phyloP scores from a whole-genome alignment of 306 rosid genomes.

The Acacia melanoxylon region DNA sequence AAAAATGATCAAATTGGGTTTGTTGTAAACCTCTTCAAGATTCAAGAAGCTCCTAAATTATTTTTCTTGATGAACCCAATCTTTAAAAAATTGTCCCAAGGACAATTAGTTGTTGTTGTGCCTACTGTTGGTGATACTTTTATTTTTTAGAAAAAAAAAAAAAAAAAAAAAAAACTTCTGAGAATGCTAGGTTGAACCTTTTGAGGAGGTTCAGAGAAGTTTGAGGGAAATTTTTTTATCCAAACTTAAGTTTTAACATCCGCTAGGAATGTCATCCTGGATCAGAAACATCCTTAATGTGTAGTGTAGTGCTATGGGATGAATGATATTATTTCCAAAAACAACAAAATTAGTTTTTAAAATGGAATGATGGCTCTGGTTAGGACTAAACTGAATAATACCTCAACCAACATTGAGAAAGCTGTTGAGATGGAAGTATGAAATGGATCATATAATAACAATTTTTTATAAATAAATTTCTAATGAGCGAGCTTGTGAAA shows the following conservation, averaged over 20 bases:
- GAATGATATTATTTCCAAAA: conserved; percentile 11
- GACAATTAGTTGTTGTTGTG: background rate
- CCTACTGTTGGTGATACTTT: conserved; percentile 18
- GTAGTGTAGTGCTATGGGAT: conserved; percentile 4
- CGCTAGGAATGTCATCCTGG: background rate
- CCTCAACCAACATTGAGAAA: background rate
- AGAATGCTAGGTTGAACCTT: background rate
- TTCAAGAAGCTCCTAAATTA: background rate
- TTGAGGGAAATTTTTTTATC: conserved; percentile 11
- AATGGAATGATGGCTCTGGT: conserved; percentile 5
- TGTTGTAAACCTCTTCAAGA: background rate
- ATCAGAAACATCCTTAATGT: conserved; percentile 15
- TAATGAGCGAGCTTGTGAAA: background rate
- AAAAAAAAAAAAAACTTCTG: background rate
- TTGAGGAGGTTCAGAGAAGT: conserved; percentile 24
- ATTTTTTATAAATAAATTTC: background rate
- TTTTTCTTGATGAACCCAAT: background rate
- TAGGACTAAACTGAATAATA: background rate
- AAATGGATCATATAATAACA: conserved; percentile 10
- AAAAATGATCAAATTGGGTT: background rate
- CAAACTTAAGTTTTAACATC: conserved; percentile 14
- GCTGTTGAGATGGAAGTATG: conserved; percentile 9
- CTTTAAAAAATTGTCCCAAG: background rate
- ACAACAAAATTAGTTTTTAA: background rate
- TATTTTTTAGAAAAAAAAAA: no score